Conservation (phyloP, 2,329 filamentous ascomycete species). For the Exophiala calicioides region DNA sequence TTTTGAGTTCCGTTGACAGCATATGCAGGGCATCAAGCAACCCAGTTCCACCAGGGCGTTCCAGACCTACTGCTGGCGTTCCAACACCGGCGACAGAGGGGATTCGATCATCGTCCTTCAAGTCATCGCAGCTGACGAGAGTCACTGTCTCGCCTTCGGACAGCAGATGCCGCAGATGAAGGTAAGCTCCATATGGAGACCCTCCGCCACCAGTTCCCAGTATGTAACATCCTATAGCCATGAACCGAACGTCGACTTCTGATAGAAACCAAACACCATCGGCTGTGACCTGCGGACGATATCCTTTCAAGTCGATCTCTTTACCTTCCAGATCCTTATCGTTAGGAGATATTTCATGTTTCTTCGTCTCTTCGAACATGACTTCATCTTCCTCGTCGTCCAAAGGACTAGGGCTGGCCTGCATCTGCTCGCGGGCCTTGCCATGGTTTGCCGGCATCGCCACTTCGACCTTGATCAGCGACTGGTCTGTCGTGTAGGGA, state of each 20-base stretch:
- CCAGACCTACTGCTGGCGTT: slow-evolving; percentile 32
- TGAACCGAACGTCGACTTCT: slow-evolving; percentile 48
- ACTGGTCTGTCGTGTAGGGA: slow-evolving; percentile 35
- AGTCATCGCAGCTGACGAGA: slow-evolving; percentile 44
- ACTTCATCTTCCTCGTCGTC: slow-evolving; percentile 20
- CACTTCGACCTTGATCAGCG: slow-evolving; percentile 16
- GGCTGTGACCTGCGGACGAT: slow-evolving; percentile 44
- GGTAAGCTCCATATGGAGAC: slow-evolving; percentile 46
- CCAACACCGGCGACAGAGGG: slow-evolving; percentile 35
- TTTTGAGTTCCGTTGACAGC: slow-evolving; percentile 56
- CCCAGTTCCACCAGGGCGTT: slow-evolving; percentile 45
- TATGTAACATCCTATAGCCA: slow-evolving; percentile 51
- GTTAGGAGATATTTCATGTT: slow-evolving; percentile 18
- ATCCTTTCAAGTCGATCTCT: slow-evolving; percentile 38
- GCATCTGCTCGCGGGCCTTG: slow-evolving; percentile 6
- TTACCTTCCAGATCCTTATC: slow-evolving; percentile 1
- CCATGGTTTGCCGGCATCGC: slow-evolving; percentile 26
- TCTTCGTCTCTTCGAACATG: slow-evolving; percentile 23
- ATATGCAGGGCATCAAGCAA: slow-evolving; percentile 51
- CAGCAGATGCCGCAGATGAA: slow-evolving; percentile 45
- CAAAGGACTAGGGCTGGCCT: slow-evolving; percentile 1
- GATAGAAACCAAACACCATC: slow-evolving; percentile 46
- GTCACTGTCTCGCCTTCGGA: slow-evolving; percentile 43
- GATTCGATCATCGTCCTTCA: slow-evolving; percentile 48
- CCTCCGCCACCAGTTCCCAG: slow-evolving; percentile 53